Conservation (phyloP, 2,329 filamentous ascomycete genomes). For the Venturia nashicola region DNA sequence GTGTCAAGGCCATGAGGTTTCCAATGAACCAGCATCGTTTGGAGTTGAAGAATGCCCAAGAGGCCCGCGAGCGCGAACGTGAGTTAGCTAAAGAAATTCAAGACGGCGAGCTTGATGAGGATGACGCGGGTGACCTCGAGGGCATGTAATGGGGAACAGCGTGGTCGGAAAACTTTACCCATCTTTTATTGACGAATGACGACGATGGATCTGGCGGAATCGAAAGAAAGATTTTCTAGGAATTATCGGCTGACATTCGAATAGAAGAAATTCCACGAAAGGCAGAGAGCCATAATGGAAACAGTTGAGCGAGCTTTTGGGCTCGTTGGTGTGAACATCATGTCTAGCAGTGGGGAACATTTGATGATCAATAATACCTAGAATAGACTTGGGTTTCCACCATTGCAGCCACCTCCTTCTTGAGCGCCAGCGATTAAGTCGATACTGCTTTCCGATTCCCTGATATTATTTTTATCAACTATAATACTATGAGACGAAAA, state of each 20-base stretch:
- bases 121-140: constrained; percentile 92
- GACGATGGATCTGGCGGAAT: background rate
- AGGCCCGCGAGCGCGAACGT: constrained; percentile 89
- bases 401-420: background rate
- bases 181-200: background rate
- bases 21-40: constrained; percentile 98
- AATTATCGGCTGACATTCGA: background rate
- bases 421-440: background rate
- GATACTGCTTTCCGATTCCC: background rate
- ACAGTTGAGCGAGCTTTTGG: background rate
- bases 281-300: background rate
- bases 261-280: background rate
- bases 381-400: background rate
- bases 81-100: constrained; percentile 99
- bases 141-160: constrained; percentile 54
- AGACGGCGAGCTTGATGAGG: constrained; percentile 92
- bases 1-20: constrained; percentile 98
- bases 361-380: background rate
- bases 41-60: constrained; percentile 95
- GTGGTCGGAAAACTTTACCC: background rate
- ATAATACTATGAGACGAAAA: background rate
- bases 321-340: background rate
- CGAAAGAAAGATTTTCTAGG: background rate
- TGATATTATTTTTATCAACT: background rate
- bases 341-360: background rate